Percentiles rank a stretch among this genome's conserved stretches.
Conservation (phyloP, 768 basidiomycete species). For the Calocybe gangraenosa region DNA sequence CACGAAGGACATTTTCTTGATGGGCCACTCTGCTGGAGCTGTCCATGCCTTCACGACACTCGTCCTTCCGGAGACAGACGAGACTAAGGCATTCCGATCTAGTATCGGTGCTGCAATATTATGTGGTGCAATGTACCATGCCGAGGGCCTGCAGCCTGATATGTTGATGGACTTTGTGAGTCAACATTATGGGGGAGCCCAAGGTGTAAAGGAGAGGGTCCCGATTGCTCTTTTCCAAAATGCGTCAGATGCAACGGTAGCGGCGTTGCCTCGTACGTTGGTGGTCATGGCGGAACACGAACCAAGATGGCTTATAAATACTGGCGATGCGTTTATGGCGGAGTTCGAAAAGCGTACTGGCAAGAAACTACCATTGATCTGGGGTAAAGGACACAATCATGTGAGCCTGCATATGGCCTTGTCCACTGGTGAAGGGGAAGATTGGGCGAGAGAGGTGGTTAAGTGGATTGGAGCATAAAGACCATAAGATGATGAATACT, state of each 20-base stretch:
- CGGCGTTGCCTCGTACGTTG: conserved; percentile 41
- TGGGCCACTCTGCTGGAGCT: conserved; percentile 64
- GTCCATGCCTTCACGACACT: conserved; percentile 43
- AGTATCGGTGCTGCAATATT: conserved; percentile 44
- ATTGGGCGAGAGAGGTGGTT: conserved; percentile 51
- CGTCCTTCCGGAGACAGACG: conserved; percentile 30
- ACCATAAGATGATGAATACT: neutral
- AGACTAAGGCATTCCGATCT: conserved; percentile 22
- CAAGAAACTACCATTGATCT: conserved; percentile 26
- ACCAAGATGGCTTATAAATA: conserved; percentile 38
- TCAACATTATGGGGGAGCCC: conserved; percentile 35
- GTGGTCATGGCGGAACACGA: conserved; percentile 52
- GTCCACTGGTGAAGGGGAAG: conserved; percentile 53
- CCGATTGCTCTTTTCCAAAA: conserved; percentile 37
- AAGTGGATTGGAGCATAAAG: conserved; percentile 26
- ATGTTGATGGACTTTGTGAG: conserved; percentile 26
- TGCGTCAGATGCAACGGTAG: conserved; percentile 29
- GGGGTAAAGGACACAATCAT: conserved; percentile 58
- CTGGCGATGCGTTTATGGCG: conserved; percentile 32
- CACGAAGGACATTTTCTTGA: conserved; percentile 37
- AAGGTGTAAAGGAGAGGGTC: conserved; percentile 30
- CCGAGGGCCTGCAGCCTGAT: conserved; percentile 20
- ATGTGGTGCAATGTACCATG: conserved; percentile 41
- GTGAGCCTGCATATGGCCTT: conserved; percentile 50
- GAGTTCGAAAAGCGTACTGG: conserved; percentile 33